Evolutionary conservation across 2,329 filamentous ascomycete genomes (phyloP).

Genomic region (Alternaria atra): DNA sequence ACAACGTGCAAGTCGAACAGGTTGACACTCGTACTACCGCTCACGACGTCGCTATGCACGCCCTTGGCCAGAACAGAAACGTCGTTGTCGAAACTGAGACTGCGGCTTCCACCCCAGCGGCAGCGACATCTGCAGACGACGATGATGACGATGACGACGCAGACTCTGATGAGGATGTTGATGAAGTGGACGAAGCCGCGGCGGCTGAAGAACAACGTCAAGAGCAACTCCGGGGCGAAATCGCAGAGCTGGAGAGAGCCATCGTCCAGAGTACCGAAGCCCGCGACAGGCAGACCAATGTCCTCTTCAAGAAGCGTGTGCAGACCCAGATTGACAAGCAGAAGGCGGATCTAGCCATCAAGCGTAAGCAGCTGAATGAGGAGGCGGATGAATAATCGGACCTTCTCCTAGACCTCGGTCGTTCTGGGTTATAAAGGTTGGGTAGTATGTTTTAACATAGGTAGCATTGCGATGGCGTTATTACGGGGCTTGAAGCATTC

Average conservation of each 20-base stretch:
- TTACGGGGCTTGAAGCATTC: background rate
- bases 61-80: conserved; percentile 40
- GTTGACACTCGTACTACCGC: conserved; percentile 46
- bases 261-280: conserved; percentile 56
- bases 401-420: background rate
- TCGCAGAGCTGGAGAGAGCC: conserved; percentile 63
- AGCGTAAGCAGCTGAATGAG: conserved; percentile 59
- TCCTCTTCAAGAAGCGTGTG: conserved; percentile 60
- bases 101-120: conserved; percentile 42
- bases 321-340: conserved; percentile 60
- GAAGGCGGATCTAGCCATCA: conserved; percentile 59
- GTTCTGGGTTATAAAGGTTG: background rate
- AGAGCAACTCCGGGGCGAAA: conserved; percentile 61
- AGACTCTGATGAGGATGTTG: conserved; percentile 54
- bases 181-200: conserved; percentile 59
- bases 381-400: conserved; percentile 31
- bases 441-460: background rate
- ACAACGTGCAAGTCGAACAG: conserved; percentile 44
- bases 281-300: conserved; percentile 57
- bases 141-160: conserved; percentile 57
- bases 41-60: conserved; percentile 51
- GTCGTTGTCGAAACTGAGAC: conserved; percentile 43
- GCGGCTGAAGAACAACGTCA: conserved; percentile 57
- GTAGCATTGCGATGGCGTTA: background rate
- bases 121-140: conserved; percentile 51